phyloP scores from a whole-genome alignment of 1,139 yeast species.

The Yamadazyma sp. region DNA sequence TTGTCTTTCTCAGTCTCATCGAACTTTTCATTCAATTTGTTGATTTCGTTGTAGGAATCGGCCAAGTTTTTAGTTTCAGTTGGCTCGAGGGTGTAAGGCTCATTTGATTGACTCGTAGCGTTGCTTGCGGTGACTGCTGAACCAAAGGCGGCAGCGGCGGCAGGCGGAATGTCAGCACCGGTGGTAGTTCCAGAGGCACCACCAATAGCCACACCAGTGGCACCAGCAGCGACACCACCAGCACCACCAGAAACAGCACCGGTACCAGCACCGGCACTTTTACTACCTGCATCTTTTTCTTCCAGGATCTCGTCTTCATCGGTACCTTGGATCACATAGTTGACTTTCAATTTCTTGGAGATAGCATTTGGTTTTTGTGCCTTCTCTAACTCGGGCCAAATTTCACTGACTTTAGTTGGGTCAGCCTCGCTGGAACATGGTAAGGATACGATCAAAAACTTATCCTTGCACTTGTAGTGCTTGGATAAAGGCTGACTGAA shows the following conservation, averaged over 20 bases:
- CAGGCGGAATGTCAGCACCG: conserved; percentile 17
- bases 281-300: conserved; percentile 9
- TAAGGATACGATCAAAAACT: conserved; percentile 83
- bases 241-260: conserved; percentile 14
- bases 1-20: conserved; percentile 23
- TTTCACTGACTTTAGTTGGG: conserved; percentile 57
- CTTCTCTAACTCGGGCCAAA: conserved; percentile 72
- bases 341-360: conserved; percentile 79
- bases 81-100: conserved; percentile 12
- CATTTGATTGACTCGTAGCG: conserved; percentile 17
- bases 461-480: conserved; percentile 82
- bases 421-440: conserved; percentile 68
- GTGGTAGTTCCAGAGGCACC: conserved; percentile 15
- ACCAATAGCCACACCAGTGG: too few relatives aligned
- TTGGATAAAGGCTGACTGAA: conserved; percentile 70
- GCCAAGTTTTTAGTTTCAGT: conserved; percentile 27
- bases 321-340: conserved; percentile 46
- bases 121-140: conserved; percentile 15
- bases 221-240: conserved; percentile 14
- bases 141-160: conserved; percentile 19
- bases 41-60: conserved; percentile 42
- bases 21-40: conserved; percentile 44
- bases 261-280: conserved; percentile 7
- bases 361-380: conserved; percentile 58
- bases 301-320: conserved; percentile 19